These are phyloP conservation scores for Platanthera guangdongensis DNA, from an alignment of 106 monocot species.

Conservation along the genomic window DNA sequence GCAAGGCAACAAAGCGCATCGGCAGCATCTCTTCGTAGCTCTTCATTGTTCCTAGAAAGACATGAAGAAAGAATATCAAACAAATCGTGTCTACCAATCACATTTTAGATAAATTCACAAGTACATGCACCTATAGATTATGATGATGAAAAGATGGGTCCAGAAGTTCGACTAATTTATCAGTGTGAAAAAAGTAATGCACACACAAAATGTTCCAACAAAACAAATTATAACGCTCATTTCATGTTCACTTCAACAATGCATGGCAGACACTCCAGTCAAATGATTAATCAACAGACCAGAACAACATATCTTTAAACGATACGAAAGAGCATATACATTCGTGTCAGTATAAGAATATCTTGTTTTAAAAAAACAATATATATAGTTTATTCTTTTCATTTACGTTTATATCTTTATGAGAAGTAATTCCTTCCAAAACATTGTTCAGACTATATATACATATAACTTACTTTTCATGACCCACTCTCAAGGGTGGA, in stretches of 20 bases:
- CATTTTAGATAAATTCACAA: neutral
- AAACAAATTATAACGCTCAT: neutral
- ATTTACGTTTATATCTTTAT: no score
- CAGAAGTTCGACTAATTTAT: neutral
- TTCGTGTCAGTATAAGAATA: no score
- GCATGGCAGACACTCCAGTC: neutral
- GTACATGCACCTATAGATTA: neutral
- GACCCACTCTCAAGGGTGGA: no score
- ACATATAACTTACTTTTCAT: no score
- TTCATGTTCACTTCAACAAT: neutral
- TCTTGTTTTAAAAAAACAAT: no score
- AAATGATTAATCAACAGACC: neutral
- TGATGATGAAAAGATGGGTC: neutral
- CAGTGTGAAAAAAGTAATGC: neutral
- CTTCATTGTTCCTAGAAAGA: slow-evolving; percentile 72
- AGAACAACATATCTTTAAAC: neutral
- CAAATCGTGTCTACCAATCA: neutral
- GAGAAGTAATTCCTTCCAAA: no score
- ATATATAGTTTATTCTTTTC: no score
- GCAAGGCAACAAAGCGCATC: slow-evolving; percentile 91
- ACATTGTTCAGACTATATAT: no score
- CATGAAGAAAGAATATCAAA: neutral
- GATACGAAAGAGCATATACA: no score
- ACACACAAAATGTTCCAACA: neutral
- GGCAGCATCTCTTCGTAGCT: slow-evolving; percentile 79